phyloP scores from a whole-genome alignment of 176 grass and related monocot genomes.

The Lolium multiflorum region DNA sequence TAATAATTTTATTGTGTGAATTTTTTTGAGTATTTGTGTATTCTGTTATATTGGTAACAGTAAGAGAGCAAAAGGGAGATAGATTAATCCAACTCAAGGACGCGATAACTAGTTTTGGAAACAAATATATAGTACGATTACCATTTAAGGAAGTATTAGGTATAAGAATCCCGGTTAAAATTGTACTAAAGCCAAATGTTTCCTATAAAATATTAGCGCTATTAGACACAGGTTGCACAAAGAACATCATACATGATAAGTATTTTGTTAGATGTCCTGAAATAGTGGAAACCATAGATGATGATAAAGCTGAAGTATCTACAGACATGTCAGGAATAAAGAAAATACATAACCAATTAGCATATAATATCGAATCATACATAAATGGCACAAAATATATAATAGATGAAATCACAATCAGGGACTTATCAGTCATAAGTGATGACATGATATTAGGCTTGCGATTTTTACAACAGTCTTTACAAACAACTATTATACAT shows the following conservation, averaged over 20 bases:
- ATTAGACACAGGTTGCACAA: neutral
- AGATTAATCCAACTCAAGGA: neutral
- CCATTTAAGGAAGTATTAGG: neutral
- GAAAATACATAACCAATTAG: neutral
- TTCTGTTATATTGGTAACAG: too few relatives aligned
- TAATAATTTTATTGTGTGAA: too few relatives aligned
- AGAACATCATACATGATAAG: neutral
- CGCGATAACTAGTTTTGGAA: neutral
- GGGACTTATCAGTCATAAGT: too few relatives aligned
- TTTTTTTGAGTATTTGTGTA: too few relatives aligned
- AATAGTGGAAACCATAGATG: neutral
- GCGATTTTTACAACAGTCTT: too few relatives aligned
- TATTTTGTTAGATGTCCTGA: neutral
- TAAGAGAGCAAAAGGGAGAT: neutral
- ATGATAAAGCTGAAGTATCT: neutral
- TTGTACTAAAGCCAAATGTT: too few relatives aligned
- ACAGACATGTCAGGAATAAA: neutral
- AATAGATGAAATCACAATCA: too few relatives aligned
- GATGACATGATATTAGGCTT: too few relatives aligned
- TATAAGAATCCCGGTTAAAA: neutral
- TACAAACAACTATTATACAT: too few relatives aligned
- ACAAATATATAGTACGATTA: neutral
- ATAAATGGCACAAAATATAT: too few relatives aligned
- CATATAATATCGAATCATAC: neutral
- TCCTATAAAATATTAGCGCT: too few relatives aligned